Evolutionary conservation across 148 eudicot genomes (phyloP).

Genomic region (Vaccinium vitisidaea): DNA sequence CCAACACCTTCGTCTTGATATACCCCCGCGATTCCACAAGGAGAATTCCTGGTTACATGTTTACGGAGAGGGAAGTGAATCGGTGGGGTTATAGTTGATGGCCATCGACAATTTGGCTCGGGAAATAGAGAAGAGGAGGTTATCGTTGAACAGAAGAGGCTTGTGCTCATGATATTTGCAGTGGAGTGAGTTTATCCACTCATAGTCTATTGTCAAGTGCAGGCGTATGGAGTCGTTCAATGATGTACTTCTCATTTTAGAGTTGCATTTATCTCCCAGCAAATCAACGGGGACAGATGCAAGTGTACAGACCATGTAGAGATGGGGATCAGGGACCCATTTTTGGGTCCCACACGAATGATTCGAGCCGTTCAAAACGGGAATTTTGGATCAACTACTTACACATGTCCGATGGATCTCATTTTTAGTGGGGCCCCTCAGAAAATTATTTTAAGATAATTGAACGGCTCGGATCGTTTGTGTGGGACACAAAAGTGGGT

Average conservation of each 20-base stretch:
- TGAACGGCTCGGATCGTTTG: no score
- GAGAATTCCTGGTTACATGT: conserved; percentile 13
- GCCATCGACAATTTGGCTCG: conserved; percentile 17
- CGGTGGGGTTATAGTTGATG: conserved; percentile 20
- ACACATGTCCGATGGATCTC: no score
- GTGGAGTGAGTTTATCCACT: neutral
- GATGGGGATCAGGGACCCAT: fast-evolving
- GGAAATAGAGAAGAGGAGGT: conserved; percentile 19
- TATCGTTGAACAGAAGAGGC: conserved; percentile 32
- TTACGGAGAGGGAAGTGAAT: neutral
- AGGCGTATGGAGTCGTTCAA: neutral
- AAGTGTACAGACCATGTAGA: no score
- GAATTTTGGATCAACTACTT: no score
- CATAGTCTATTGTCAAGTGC: no score
- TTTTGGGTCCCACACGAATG: no score
- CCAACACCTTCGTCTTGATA: conserved; percentile 42
- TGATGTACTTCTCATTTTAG: neutral
- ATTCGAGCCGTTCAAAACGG: no score
- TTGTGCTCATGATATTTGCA: conserved; percentile 35
- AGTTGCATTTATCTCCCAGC: no score
- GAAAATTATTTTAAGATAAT: no score
- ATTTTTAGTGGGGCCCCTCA: no score
- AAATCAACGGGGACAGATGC: no score
- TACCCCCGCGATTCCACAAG: conserved; percentile 25
- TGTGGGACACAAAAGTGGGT: no score